Evolutionary conservation across 495 filamentous ascomycete genomes (phyloP).

Genomic region (Lepraria neglecta): DNA sequence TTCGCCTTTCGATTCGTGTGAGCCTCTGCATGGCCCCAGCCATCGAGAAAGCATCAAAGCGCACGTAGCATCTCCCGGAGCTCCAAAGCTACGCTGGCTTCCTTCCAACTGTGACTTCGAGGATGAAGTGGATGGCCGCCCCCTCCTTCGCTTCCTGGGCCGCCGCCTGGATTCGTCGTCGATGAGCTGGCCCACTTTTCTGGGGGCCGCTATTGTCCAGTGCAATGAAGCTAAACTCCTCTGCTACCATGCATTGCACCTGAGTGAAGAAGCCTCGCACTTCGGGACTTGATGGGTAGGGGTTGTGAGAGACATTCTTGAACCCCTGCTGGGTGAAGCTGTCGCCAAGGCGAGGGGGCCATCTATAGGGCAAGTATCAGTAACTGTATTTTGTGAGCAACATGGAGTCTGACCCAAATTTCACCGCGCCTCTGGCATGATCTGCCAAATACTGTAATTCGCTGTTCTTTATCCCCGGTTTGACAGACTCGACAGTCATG

Average conservation of each 20-base stretch:
- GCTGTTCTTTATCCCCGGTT: not conserved
- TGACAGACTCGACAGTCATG: not conserved
- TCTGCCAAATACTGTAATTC: not conserved
- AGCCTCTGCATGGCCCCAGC: too few species aligned
- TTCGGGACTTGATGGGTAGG: not conserved
- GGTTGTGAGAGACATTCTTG: not conserved
- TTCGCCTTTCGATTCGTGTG: too few species aligned
- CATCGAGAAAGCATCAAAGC: too few species aligned
- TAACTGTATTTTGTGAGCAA: not conserved
- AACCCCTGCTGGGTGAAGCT: constrained; percentile 12
- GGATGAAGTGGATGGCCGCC: not conserved
- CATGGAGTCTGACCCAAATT: not conserved
- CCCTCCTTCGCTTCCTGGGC: constrained; percentile 6
- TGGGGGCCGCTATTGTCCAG: constrained; percentile 16
- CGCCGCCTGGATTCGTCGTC: constrained; percentile 12
- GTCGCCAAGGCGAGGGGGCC: not conserved
- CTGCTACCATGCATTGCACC: constrained; percentile 9
- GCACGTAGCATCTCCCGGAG: too few species aligned
- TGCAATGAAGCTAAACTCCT: constrained; percentile 13
- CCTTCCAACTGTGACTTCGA: not conserved
- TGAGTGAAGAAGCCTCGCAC: constrained; percentile 14
- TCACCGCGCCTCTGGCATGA: not conserved
- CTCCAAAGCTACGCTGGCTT: not conserved
- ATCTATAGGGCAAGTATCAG: constrained; percentile 3
- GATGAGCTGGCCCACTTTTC: not conserved